These are phyloP conservation scores for Tricholoma flavovirens DNA, from an alignment of 768 basidiomycete genomes.

Conservation along the genomic window DNA sequence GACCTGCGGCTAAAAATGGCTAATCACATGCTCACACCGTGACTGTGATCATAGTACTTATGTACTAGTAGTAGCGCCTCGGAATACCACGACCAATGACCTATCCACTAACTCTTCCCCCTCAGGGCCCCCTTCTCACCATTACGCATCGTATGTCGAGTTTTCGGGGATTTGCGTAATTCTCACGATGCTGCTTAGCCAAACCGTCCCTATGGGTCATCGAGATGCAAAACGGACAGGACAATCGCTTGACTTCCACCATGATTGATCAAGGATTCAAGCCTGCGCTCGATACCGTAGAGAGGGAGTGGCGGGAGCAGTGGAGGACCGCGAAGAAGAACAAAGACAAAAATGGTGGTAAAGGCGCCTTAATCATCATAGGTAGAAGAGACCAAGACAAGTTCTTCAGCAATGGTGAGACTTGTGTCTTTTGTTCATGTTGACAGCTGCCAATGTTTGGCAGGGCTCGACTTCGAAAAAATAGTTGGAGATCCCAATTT, in stretches of 20 bases:
- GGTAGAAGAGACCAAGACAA: constrained; percentile 75
- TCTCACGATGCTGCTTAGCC: constrained; percentile 32
- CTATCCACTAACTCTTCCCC: constrained; percentile 47
- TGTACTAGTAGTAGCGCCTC: no score
- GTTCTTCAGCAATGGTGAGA: constrained; percentile 80
- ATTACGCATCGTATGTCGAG: constrained; percentile 52
- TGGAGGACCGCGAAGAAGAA: constrained; percentile 38
- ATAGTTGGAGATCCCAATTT: constrained; percentile 51
- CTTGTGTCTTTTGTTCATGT: background rate
- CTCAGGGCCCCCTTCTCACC: constrained; percentile 50
- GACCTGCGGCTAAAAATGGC: no score
- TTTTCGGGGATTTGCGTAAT: background rate
- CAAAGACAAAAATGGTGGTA: constrained; percentile 47
- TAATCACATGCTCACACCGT: constrained; percentile 18
- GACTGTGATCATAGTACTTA: no score
- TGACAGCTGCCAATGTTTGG: background rate
- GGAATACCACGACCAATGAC: constrained; percentile 25
- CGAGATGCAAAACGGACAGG: constrained; percentile 74
- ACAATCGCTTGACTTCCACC: constrained; percentile 58
- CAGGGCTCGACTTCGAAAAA: constrained; percentile 61
- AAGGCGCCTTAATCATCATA: constrained; percentile 71
- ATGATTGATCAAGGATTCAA: constrained; percentile 56
- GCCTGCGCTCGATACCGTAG: constrained; percentile 69
- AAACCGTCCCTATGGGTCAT: constrained; percentile 64
- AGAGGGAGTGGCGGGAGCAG: constrained; percentile 61